phyloP scores from a whole-genome alignment of 257 asterid species.

The Gentiana dahurica region DNA sequence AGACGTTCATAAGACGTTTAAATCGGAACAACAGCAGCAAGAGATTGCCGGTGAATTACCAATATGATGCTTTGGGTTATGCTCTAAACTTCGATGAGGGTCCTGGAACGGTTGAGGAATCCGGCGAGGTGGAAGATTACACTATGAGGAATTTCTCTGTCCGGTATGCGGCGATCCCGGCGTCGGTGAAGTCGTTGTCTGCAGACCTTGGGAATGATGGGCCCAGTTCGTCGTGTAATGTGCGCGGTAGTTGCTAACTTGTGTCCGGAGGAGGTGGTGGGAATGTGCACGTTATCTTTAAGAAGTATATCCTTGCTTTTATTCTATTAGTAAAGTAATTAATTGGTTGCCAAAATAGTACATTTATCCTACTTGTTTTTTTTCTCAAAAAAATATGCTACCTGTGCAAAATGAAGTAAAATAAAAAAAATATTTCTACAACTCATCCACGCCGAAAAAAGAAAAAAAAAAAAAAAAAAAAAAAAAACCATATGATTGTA shows the following conservation, averaged over 20 bases:
- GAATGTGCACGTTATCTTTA: too few species aligned
- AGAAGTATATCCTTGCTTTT: too few species aligned
- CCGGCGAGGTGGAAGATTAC: constrained; percentile 19
- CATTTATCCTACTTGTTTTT: too few species aligned
- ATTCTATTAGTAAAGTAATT: too few species aligned
- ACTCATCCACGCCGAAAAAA: too few species aligned
- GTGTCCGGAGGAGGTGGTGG: not conserved
- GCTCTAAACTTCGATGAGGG: constrained; percentile 81
- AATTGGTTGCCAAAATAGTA: too few species aligned
- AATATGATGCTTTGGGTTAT: constrained; percentile 69
- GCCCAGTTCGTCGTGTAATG: constrained; percentile 34
- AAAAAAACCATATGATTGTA: too few species aligned
- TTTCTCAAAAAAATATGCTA: too few species aligned
- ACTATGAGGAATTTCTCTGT: constrained; percentile 54
- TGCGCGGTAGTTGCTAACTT: constrained; percentile 8
- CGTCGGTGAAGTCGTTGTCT: constrained; percentile 29
- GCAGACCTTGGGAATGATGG: constrained; percentile 52
- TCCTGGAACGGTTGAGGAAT: constrained; percentile 19
- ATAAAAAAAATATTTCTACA: too few species aligned
- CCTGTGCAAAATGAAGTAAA: too few species aligned
- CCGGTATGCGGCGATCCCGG: constrained; percentile 47
- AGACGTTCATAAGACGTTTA: constrained; percentile 74
- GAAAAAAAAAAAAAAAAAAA: too few species aligned
- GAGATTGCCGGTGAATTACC: constrained; percentile 29
- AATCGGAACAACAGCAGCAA: constrained; percentile 41